These are phyloP conservation scores for Podaxis sp. DNA, from an alignment of 768 basidiomycete genomes.

Conservation along the genomic window DNA sequence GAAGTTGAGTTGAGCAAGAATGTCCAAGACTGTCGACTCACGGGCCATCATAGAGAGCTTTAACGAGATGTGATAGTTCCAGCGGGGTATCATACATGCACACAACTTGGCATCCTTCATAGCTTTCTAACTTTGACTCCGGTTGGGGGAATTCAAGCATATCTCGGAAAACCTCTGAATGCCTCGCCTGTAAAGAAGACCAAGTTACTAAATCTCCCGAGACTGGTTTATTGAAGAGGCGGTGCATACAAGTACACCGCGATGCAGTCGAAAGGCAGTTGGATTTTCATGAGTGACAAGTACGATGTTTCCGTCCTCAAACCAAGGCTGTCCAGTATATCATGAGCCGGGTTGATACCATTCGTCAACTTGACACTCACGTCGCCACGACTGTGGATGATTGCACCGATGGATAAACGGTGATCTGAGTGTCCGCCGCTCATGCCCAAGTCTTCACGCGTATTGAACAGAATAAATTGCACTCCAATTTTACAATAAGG, in stretches of 20 bases:
- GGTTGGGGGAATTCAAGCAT: slow-evolving; percentile 55
- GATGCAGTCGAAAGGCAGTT: slow-evolving; percentile 55
- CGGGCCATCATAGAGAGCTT: slow-evolving; percentile 58
- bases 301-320: slow-evolving; percentile 61
- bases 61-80: slow-evolving; percentile 51
- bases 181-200: slow-evolving; percentile 37
- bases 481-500: not conserved
- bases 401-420: slow-evolving; percentile 19
- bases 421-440: not conserved
- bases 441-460: not conserved
- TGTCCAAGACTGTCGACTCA: slow-evolving; percentile 30
- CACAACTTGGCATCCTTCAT: slow-evolving; percentile 52
- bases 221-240: not conserved
- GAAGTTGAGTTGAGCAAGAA: not conserved
- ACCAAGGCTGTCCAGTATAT: slow-evolving; percentile 43
- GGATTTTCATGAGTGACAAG: slow-evolving; percentile 42
- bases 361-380: not conserved
- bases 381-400: slow-evolving; percentile 10
- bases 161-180: slow-evolving; percentile 56
- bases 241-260: slow-evolving; percentile 38
- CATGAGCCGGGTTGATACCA: not conserved
- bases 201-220: not conserved
- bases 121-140: slow-evolving; percentile 28
- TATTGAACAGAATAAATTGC: not conserved
- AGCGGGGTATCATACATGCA: slow-evolving; percentile 50